Conservation (phyloP, 768 basidiomycete species). For the Chalciporus piperatus region DNA sequence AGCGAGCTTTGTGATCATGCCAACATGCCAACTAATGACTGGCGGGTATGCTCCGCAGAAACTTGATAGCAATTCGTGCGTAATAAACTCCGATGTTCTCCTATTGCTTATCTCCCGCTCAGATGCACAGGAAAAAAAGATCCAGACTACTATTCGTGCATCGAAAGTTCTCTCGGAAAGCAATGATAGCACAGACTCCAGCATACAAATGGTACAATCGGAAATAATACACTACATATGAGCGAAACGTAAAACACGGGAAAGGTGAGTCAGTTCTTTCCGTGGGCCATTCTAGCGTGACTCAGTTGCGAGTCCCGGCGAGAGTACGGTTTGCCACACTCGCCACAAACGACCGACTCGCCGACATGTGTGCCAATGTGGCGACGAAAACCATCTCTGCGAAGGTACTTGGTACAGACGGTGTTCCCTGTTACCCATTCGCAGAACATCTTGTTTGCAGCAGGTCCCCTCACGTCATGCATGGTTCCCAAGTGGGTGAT, state of each 20-base stretch:
- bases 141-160: not conserved
- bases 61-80: too few relatives aligned
- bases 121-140: too few relatives aligned
- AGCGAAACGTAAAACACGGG: not conserved
- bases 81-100: too few relatives aligned
- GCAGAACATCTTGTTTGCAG: not conserved
- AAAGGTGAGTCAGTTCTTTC: not conserved
- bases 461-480: conserved; percentile 7
- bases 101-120: too few relatives aligned
- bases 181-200: too few relatives aligned
- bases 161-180: not conserved
- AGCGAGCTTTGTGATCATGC: too few relatives aligned
- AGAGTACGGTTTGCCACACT: conserved; percentile 4
- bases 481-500: not conserved
- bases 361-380: conserved; percentile 9
- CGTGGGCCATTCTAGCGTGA: conserved; percentile 3
- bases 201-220: too few relatives aligned
- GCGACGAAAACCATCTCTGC: conserved; percentile 1
- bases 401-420: not conserved
- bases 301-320: conserved; percentile 1
- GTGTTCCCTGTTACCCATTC: not conserved
- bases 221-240: not conserved
- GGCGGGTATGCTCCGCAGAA: too few relatives aligned
- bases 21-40: too few relatives aligned
- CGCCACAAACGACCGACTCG: not conserved